Conservation (phyloP, 345 rosid genomes). For the Brassica nigra region DNA sequence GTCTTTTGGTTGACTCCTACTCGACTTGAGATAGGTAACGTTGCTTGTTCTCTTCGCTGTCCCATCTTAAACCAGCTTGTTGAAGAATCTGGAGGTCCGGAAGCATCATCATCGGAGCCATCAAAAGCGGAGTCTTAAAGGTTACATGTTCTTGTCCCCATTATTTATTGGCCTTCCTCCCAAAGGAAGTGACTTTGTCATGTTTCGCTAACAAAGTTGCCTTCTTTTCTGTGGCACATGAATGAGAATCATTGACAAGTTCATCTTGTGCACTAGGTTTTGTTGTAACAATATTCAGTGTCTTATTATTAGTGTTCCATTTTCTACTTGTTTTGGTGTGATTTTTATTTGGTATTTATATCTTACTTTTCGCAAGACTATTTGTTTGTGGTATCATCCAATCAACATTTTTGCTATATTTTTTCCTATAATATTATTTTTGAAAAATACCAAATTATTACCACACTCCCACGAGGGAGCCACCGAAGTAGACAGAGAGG, state of each 20-base stretch:
- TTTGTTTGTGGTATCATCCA: background rate
- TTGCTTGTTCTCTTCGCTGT: background rate
- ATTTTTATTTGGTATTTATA: background rate
- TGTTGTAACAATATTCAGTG: constrained; percentile 4
- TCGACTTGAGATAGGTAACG: background rate
- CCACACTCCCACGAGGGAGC: constrained; percentile 26
- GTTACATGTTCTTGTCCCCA: constrained; percentile 3
- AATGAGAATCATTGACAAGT: constrained; percentile 2
- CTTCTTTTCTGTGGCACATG: constrained; percentile 5
- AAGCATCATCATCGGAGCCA: constrained; percentile 39
- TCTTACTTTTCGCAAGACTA: background rate
- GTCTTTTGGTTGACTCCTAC: background rate
- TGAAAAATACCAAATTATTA: background rate
- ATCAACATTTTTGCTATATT: background rate
- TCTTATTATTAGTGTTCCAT: background rate
- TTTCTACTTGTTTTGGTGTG: background rate
- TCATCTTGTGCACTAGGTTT: constrained; percentile 25
- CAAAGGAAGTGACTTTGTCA: constrained; percentile 13
- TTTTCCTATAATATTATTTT: too few relatives aligned
- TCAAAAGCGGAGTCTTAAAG: constrained; percentile 42
- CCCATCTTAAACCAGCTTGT: constrained; percentile 51
- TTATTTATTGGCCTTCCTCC: background rate
- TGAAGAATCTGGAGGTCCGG: constrained; percentile 50
- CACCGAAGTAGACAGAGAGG: constrained; percentile 16
- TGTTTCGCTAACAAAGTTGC: constrained; percentile 7